A percentile compares a stretch with the other conserved stretches of the same genome.
These are phyloP conservation scores for Pyricularia grisea DNA, from an alignment of 2,329 filamentous ascomycete genomes.

Conservation along the genomic window DNA sequence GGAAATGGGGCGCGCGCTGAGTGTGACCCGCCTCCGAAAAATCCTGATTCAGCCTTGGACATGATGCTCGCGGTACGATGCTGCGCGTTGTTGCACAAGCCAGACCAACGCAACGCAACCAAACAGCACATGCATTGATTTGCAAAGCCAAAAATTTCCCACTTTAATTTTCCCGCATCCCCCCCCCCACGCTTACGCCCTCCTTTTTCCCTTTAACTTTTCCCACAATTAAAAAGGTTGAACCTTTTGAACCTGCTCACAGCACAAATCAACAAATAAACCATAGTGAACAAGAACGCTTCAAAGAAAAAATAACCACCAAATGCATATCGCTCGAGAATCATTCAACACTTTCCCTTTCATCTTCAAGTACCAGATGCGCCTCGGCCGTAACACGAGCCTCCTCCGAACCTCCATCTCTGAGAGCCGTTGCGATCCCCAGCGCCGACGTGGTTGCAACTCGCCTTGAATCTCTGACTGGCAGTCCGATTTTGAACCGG, in stretches of 20 bases:
- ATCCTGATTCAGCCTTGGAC: neutral
- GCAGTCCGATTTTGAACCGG: conserved; percentile 6
- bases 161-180: conserved; percentile 2
- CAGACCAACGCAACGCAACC: neutral
- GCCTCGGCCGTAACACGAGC: conserved; percentile 38
- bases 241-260: conserved; percentile 2
- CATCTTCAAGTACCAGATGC: conserved; percentile 50
- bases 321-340: conserved; percentile 47
- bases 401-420: conserved; percentile 38
- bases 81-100: neutral
- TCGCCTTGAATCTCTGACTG: conserved; percentile 21
- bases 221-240: conserved; percentile 6
- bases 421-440: conserved; percentile 45
- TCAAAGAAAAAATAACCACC: conserved; percentile 16
- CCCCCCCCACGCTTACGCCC: neutral
- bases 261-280: neutral
- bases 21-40: neutral
- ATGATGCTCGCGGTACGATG: neutral
- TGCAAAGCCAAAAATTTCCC: neutral
- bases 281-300: conserved; percentile 8
- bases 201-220: conserved; percentile 4
- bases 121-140: neutral
- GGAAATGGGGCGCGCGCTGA: neutral
- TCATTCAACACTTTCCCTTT: conserved; percentile 32
- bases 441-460: conserved; percentile 42